These are phyloP conservation scores for Geotrichum cucujoidarum DNA, from an alignment of 1,139 yeast species.

Conservation along the genomic window DNA sequence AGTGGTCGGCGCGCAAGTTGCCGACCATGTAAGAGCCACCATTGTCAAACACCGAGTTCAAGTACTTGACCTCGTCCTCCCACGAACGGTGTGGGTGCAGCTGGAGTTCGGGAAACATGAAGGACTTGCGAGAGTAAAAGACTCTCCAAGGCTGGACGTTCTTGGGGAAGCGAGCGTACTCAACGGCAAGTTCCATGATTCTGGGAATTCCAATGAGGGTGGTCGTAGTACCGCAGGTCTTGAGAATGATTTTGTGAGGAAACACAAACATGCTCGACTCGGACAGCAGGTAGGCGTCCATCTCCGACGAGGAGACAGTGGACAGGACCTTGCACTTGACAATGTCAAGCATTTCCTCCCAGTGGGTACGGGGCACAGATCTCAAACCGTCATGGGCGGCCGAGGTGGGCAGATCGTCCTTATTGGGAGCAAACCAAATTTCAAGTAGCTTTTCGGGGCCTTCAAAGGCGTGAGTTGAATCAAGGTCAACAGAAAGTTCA, in stretches of 20 bases:
- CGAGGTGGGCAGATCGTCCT: slow-evolving; percentile 35
- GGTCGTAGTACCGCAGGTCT: slow-evolving; percentile 96
- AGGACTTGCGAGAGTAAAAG: slow-evolving; percentile 85
- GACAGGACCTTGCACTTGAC: slow-evolving; percentile 89
- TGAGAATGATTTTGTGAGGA: slow-evolving; percentile 76
- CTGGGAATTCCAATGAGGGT: slow-evolving; percentile 71
- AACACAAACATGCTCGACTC: slow-evolving; percentile 90
- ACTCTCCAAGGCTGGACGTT: slow-evolving; percentile 52
- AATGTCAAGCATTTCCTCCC: slow-evolving; percentile 70
- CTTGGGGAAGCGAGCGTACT: slow-evolving; percentile 34
- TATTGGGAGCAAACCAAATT: slow-evolving; percentile 71
- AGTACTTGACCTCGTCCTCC: slow-evolving; percentile 69
- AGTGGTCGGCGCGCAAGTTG: slow-evolving; percentile 72
- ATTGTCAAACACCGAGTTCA: slow-evolving; percentile 56
- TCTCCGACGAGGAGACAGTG: slow-evolving; percentile 55
- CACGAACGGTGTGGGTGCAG: slow-evolving; percentile 77
- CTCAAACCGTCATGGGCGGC: slow-evolving; percentile 45
- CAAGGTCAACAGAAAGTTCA: slow-evolving; percentile 70
- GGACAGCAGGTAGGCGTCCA: slow-evolving; percentile 83
- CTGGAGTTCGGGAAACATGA: slow-evolving; percentile 89
- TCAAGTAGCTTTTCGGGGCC: slow-evolving; percentile 95
- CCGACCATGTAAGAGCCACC: slow-evolving; percentile 80
- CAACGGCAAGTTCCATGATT: slow-evolving; percentile 49
- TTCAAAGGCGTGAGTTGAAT: slow-evolving; percentile 88
- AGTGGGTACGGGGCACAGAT: slow-evolving; percentile 56